Evolutionary conservation across 768 basidiomycete genomes (phyloP).

Genomic region (Tubosaeta brunneosetosa): DNA sequence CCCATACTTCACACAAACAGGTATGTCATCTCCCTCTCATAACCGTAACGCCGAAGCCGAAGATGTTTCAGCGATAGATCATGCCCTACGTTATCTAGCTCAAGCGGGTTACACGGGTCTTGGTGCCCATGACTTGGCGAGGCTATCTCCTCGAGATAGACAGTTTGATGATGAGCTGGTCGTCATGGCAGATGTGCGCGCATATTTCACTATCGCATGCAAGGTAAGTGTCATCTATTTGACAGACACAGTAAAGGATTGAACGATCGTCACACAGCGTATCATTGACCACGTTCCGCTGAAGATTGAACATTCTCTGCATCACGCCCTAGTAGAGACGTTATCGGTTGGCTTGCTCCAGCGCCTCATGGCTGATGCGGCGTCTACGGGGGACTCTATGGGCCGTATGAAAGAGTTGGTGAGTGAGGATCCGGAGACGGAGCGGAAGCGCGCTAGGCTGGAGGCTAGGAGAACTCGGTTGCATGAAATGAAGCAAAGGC

Average conservation of each 20-base stretch:
- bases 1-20: not conserved
- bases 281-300: conserved; percentile 50
- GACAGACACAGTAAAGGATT: not conserved
- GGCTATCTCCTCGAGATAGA: conserved; percentile 21
- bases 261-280: conserved; percentile 28
- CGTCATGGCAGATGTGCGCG: conserved; percentile 52
- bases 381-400: conserved; percentile 7
- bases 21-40: too few species aligned
- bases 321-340: conserved; percentile 26
- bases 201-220: conserved; percentile 53
- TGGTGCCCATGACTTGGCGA: conserved; percentile 21
- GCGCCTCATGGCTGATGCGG: conserved; percentile 24
- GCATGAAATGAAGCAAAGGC: too few species aligned
- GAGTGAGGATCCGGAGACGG: conserved; percentile 31
- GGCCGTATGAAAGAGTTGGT: conserved; percentile 1
- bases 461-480: not conserved
- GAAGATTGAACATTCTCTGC: conserved; percentile 37
- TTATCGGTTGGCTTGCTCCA: conserved; percentile 35
- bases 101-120: conserved; percentile 26
- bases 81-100: conserved; percentile 27
- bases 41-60: too few species aligned
- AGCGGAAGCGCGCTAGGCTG: conserved; percentile 10
- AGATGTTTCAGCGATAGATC: not conserved
- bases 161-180: conserved; percentile 40
- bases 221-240: conserved; percentile 33